Conservation (phyloP, 768 basidiomycete genomes). For the Leucosporidium scottii region DNA sequence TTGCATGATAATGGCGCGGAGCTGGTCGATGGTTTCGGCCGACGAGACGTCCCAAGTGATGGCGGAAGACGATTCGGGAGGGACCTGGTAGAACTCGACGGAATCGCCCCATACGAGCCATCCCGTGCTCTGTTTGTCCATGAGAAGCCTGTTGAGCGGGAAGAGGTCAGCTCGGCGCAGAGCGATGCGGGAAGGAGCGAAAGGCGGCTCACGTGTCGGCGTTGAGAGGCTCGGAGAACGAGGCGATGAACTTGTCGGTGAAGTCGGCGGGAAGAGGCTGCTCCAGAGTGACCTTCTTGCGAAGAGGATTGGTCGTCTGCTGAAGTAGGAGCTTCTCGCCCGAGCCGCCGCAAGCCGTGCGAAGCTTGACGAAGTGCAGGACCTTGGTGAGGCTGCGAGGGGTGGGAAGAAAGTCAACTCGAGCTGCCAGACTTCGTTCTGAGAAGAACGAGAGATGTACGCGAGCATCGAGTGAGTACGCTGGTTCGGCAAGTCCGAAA, state of each 20-base stretch:
- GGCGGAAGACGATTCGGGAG: conserved; percentile 10
- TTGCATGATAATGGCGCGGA: conserved; percentile 22
- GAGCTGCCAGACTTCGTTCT: not conserved
- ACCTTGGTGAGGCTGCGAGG: conserved; percentile 71
- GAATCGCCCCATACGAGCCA: conserved; percentile 46
- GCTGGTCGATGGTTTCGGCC: conserved; percentile 9
- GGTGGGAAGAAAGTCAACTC: conserved; percentile 47
- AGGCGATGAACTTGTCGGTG: conserved; percentile 53
- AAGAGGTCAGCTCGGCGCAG: not conserved
- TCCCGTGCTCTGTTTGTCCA: conserved; percentile 41
- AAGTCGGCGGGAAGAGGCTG: conserved; percentile 41
- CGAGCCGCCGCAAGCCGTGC: conserved; percentile 54
- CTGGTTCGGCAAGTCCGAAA: conserved; percentile 34
- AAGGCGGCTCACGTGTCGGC: conserved; percentile 30
- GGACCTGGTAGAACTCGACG: conserved; percentile 35
- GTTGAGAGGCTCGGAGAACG: conserved; percentile 52
- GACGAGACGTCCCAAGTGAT: conserved; percentile 32
- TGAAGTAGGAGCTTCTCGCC: conserved; percentile 57
- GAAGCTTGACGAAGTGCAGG: conserved; percentile 69
- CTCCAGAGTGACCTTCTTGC: conserved; percentile 49
- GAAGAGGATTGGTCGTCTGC: conserved; percentile 60
- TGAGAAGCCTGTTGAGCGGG: conserved; percentile 34
- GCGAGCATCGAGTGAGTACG: conserved; percentile 29
- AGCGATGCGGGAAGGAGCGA: not conserved
- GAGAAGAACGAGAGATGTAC: not conserved